Evolutionary conservation across 2,329 filamentous ascomycete genomes (phyloP).

Genomic region (Immersiporthe knoxdaviesiana): DNA sequence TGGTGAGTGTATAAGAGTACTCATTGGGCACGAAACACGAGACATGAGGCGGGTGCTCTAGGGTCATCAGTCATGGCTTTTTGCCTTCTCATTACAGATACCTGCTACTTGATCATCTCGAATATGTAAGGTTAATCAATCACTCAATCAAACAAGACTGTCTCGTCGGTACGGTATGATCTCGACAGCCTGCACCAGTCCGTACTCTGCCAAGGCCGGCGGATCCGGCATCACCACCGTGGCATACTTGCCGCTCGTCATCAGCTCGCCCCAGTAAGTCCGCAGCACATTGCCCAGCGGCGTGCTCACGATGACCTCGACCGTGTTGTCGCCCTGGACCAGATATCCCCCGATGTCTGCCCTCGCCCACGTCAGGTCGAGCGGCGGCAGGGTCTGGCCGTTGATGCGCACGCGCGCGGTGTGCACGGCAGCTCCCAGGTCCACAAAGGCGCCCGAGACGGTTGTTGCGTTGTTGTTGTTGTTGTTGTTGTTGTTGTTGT

Average conservation of each 20-base stretch:
- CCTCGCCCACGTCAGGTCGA: constrained; percentile 20
- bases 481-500: neutral
- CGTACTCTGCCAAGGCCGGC: constrained; percentile 3
- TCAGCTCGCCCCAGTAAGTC: neutral
- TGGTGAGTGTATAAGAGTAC: too few species aligned
- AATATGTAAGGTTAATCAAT: too few species aligned
- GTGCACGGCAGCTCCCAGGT: constrained; percentile 18
- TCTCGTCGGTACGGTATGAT: neutral
- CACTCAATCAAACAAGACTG: neutral
- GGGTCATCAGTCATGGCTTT: neutral
- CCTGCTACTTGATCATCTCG: too few species aligned
- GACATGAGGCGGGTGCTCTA: neutral
- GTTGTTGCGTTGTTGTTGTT: neutral
- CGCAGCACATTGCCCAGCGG: constrained; percentile 11
- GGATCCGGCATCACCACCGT: neutral
- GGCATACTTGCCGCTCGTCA: neutral
- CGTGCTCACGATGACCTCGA: constrained; percentile 11
- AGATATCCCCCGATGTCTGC: constrained; percentile 10
- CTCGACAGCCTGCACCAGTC: constrained; percentile 5
- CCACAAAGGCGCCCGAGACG: constrained; percentile 18
- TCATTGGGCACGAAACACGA: too few species aligned
- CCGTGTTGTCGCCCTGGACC: neutral
- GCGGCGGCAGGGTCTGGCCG: constrained; percentile 16
- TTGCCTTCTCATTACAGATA: neutral
- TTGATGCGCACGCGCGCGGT: constrained; percentile 24